Evolutionary conservation across 306 rosid species (phyloP), one percentile per base, ranked within the genome.

Genomic region (Citrullus colocynthis): DNA sequence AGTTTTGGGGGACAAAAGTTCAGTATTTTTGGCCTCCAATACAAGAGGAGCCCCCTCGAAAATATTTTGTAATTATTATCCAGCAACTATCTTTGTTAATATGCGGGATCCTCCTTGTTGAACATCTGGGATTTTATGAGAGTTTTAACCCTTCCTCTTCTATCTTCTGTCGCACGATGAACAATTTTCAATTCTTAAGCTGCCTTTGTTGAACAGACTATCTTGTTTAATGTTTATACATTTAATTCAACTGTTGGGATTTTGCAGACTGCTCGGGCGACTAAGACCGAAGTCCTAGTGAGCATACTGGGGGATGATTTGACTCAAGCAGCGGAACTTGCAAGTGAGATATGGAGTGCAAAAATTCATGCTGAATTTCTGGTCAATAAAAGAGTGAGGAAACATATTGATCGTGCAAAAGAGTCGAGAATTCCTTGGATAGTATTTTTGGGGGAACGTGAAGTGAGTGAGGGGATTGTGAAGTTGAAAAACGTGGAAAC

Each of bases 351-450:
- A 67, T 95, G 99, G 97, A 83, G 62, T 58, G 90, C 83, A 18
- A 78, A 84, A 36, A 81, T 95, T 75, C 83, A 86, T 37, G 84
- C 96, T 3, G 97, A 95, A 49, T 92, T 54, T 81, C 76, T 86
- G 83, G 92, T 88, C 24, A 83, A 86, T 73, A 95, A 89, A 81
- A 88, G 91, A 81, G 18, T 73, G 49, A 58, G 9, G 51, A 95
- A 95, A 82, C 97, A 89, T 85, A 79, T 89, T 20, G 93, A 92
- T 55, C 90, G 89, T 78, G 98, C 91, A 21, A 83, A 64, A 82
- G 96, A 92, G 45, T 89, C 93, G 36, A 84, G 83, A 79, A 90
- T 95, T 57, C 97, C 97, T n/a, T 92, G 91, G 95, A 92, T 95
- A 89, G 77, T 95, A 57, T 73, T 92, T 28, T 88, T 87, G 60